These are phyloP conservation scores for Baudoinia panamericana DNA, from an alignment of 495 filamentous ascomycete genomes.

Conservation along the genomic window DNA sequence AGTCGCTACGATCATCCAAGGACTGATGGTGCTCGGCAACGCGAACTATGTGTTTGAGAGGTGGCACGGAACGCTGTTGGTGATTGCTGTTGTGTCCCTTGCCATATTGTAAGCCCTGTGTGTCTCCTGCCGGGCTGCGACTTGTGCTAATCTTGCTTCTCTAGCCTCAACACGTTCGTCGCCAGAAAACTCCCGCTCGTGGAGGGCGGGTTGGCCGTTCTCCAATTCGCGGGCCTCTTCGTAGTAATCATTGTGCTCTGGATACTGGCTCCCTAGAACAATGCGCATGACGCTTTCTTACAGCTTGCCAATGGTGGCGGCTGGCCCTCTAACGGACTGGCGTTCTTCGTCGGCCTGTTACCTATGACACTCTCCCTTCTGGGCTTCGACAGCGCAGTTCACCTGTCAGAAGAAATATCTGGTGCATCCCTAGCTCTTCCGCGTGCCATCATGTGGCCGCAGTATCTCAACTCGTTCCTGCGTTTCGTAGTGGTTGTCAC, in stretches of 20 bases:
- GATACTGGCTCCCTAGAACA: slow-evolving; percentile 9
- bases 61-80: slow-evolving; percentile 35
- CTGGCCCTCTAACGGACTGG: slow-evolving; percentile 17
- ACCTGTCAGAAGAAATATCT: slow-evolving; percentile 20
- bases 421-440: slow-evolving; percentile 11
- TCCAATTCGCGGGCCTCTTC: slow-evolving; percentile 15
- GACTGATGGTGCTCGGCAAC: slow-evolving; percentile 14
- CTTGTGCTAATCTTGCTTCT: too few species aligned
- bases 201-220: slow-evolving; percentile 8
- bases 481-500: slow-evolving; percentile 14
- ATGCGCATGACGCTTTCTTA: slow-evolving; percentile 17
- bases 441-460: slow-evolving; percentile 11
- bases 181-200: slow-evolving; percentile 12
- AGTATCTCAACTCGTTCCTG: slow-evolving; percentile 11
- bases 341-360: slow-evolving; percentile 12
- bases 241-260: slow-evolving; percentile 16
- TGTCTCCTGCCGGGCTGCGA: too few species aligned
- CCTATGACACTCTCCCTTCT: slow-evolving; percentile 1
- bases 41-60: slow-evolving; percentile 27
- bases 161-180: slow-evolving; percentile 30
- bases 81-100: slow-evolving; percentile 33
- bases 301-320: slow-evolving; percentile 22
- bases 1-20: slow-evolving; percentile 26
- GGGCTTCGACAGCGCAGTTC: slow-evolving; percentile 6
- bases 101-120: too few species aligned